Base-by-base conservation (phyloP, 2,329 filamentous ascomycete genomes). In the Diaporthe sp. region DNA sequence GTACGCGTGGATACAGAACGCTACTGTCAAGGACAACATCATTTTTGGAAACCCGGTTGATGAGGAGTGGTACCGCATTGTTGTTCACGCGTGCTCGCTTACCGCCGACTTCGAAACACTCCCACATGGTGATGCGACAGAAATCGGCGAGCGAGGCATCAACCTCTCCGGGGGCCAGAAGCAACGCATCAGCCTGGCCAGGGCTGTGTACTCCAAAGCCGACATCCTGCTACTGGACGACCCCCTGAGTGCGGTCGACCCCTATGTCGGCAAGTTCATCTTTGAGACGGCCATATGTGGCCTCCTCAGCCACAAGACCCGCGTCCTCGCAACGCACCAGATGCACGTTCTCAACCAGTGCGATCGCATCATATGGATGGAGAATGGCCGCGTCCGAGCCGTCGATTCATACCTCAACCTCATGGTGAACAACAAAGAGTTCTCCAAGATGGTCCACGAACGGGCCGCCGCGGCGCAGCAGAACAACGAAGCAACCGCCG, bases 1-100 rank as follows among this genome's bases (percentile, higher is more conserved):
- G 82, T 98, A 98, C 81, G 95, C 97, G 0, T 99, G 97, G 97
- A 98, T 99, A 70, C 96, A 98, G 82, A 98, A 98, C 80, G 90
- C 95, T 34, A 94, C 94, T 0, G 90, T 98, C 8, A 92, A 92
- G 77, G 92, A 98, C 46, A 99, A 99, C 81, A 97, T 99, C 76
- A 85, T 95, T 0, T 98, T 98, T 80, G 96, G 96, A 17, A 96
- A 95, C 79, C 90, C 91, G 0, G 90, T 93, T 84, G 89, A 98
- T 70, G 89, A 89, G 75, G 85, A 86, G 3, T 98, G 96, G 95
- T 98, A 98, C 81, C 89, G 93, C 55, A 86, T 93, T 70, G 95
- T 98, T n/a, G 88, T 98, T 39, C 90, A 94, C 82, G 95, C 67
- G 34, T 72, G 70, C 31, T 61, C 70, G 6, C 70, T 72, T 4